These are phyloP conservation scores for Quercus variabilis DNA, from an alignment of 306 rosid genomes.

Conservation along the genomic window DNA sequence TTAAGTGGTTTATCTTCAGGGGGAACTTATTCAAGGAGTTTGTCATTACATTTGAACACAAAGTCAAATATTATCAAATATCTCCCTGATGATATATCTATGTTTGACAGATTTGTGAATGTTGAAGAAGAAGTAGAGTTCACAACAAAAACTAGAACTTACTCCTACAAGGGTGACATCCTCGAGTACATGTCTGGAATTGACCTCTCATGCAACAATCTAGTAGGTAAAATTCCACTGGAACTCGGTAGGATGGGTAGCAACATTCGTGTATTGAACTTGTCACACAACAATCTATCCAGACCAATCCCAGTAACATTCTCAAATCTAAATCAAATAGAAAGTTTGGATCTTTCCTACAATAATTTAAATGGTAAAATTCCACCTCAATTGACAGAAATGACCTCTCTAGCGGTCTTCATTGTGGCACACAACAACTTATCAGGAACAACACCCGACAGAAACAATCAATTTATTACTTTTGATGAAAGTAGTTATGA, in stretches of 20 bases:
- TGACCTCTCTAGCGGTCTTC: not conserved
- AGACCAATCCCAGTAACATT: not conserved
- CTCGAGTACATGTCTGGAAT: no score
- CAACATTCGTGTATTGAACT: not conserved
- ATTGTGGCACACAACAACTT: not conserved
- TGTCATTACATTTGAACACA: no score
- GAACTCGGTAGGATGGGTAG: not conserved
- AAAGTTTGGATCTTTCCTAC: conserved; percentile 6
- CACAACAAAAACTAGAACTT: no score
- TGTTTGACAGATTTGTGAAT: rapidly evolving
- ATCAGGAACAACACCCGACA: not conserved
- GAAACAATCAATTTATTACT: not conserved
- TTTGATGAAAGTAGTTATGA: not conserved
- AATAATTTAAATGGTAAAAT: not conserved
- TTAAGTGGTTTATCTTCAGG: no score
- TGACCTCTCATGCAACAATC: no score
- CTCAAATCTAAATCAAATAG: not conserved
- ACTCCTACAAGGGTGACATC: no score
- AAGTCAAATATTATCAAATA: no score
- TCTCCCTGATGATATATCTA: no score
- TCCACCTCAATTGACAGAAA: not conserved
- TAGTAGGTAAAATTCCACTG: not conserved
- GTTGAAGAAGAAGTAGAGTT: no score
- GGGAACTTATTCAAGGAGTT: no score
- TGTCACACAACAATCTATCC: not conserved